Evolutionary conservation across 352 stramenopile species (phyloP).

Genomic region (Globisporangium barbulae): DNA sequence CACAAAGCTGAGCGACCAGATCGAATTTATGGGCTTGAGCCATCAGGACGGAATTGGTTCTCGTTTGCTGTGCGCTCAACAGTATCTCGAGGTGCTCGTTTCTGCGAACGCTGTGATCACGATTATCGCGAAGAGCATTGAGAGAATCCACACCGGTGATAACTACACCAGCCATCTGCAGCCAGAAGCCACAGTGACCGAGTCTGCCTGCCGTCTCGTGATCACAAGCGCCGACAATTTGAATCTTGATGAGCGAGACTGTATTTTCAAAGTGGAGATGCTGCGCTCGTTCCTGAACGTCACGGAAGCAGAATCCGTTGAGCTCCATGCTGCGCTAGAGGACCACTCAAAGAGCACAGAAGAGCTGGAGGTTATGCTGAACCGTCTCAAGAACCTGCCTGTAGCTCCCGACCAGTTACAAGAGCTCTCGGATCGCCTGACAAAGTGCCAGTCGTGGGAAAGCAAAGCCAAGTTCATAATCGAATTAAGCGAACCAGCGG

Average conservation of each 20-base stretch:
- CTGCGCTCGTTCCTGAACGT: slow-evolving; percentile 31
- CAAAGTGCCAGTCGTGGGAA: slow-evolving; percentile 56
- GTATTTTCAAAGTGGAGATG: slow-evolving; percentile 38
- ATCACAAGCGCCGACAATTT: slow-evolving; percentile 30
- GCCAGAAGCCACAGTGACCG: slow-evolving; percentile 11
- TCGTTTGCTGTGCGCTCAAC: slow-evolving; percentile 10
- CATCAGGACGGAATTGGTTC: slow-evolving; percentile 5
- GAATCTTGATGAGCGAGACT: slow-evolving; percentile 6
- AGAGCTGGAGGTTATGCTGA: slow-evolving; percentile 41
- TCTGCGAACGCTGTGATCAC: slow-evolving; percentile 17
- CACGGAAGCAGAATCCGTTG: slow-evolving; percentile 24
- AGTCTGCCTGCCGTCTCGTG: slow-evolving; percentile 29
- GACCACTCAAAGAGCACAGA: slow-evolving; percentile 45
- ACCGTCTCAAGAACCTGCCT: slow-evolving; percentile 28
- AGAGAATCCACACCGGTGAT: neutral
- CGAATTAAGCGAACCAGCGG: slow-evolving; percentile 11
- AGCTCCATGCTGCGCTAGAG: slow-evolving; percentile 27
- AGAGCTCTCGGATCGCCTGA: slow-evolving; percentile 50
- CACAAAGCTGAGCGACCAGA: neutral
- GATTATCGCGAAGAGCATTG: slow-evolving; percentile 13
- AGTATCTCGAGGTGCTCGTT: slow-evolving; percentile 20
- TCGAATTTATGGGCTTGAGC: slow-evolving; percentile 10
- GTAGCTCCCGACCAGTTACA: slow-evolving; percentile 37
- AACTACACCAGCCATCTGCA: neutral
- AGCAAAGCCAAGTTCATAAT: slow-evolving; percentile 44